A percentile compares a stretch with the other conserved stretches of the same genome.
Conservation (phyloP, 768 basidiomycete species). For the Boletus rubroflammeus region DNA sequence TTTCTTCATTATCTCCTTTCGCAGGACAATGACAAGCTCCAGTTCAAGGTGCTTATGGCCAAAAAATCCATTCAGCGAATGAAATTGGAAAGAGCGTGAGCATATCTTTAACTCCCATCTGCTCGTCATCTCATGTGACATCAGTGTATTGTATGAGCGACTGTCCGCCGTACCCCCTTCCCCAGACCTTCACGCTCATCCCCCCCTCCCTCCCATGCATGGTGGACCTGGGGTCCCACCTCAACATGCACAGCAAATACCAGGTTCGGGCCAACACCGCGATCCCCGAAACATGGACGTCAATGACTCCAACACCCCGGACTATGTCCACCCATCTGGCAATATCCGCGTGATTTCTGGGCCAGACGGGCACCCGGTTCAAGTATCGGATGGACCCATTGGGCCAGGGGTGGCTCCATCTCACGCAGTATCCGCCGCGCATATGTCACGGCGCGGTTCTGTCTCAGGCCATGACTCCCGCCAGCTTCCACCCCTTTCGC, state of each 20-base stretch:
- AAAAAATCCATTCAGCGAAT: slow-evolving; percentile 83
- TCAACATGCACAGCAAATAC: slow-evolving; percentile 28
- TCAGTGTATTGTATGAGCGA: slow-evolving; percentile 75
- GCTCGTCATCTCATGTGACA: slow-evolving; percentile 26
- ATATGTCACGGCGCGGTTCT: slow-evolving; percentile 43
- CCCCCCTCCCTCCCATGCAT: slow-evolving; percentile 31
- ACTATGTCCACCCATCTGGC: slow-evolving; percentile 49
- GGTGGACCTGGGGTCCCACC: slow-evolving; percentile 35
- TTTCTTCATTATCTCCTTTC: slow-evolving; percentile 6
- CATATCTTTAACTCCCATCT: slow-evolving; percentile 26
- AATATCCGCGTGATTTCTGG: slow-evolving; percentile 44
- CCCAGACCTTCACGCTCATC: slow-evolving; percentile 45
- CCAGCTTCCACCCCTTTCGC: slow-evolving; percentile 48
- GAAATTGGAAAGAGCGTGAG: slow-evolving; percentile 86
- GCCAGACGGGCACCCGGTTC: slow-evolving; percentile 48
- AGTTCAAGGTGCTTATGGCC: slow-evolving; percentile 74
- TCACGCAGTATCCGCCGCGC: slow-evolving; percentile 36
- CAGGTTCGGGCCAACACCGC: slow-evolving; percentile 25
- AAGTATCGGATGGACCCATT: slow-evolving; percentile 47
- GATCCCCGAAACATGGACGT: slow-evolving; percentile 41
- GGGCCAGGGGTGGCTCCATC: slow-evolving; percentile 39
- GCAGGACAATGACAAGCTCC: slow-evolving; percentile 87
- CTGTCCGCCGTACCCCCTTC: slow-evolving; percentile 59
- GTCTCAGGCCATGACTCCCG: slow-evolving; percentile 43
- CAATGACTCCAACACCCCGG: slow-evolving; percentile 46